Evolutionary conservation across 345 rosid genomes (phyloP).

Genomic region (Murraya koenigii): DNA sequence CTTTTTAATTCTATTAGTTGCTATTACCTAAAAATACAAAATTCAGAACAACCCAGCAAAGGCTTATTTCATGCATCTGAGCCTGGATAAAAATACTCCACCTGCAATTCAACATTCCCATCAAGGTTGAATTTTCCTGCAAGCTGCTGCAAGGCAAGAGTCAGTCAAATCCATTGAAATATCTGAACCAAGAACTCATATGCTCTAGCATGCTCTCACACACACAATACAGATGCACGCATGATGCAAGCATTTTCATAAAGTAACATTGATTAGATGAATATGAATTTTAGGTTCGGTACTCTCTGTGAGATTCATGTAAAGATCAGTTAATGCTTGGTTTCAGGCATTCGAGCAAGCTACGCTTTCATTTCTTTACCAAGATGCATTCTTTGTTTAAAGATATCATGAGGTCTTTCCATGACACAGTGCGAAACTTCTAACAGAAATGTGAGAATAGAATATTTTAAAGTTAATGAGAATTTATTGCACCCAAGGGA

Average conservation of each 20-base stretch:
- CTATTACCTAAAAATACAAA: slow-evolving; percentile 10
- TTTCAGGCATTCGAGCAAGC: neutral
- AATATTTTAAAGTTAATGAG: neutral
- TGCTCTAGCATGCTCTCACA: neutral
- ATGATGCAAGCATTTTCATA: neutral
- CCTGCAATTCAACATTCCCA: slow-evolving; percentile 84
- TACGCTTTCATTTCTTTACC: neutral
- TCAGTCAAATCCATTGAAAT: slow-evolving; percentile 19
- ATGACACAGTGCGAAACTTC: neutral
- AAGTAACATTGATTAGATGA: neutral
- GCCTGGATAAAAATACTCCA: slow-evolving; percentile 18
- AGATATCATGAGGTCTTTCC: neutral
- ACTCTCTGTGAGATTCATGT: neutral
- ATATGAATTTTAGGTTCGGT: neutral
- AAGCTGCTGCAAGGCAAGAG: slow-evolving; percentile 47
- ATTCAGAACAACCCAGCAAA: slow-evolving; percentile 6
- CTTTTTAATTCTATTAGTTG: slow-evolving; percentile 9
- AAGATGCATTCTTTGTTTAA: neutral
- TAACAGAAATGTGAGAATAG: neutral
- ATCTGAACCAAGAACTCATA: slow-evolving; percentile 12
- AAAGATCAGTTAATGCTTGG: neutral
- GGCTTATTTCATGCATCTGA: neutral
- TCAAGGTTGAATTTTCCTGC: slow-evolving; percentile 72
- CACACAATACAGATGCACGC: neutral
- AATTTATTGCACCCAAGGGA: neutral